Conservation (phyloP, 306 rosid genomes). For the Arachis stenosperma region DNA sequence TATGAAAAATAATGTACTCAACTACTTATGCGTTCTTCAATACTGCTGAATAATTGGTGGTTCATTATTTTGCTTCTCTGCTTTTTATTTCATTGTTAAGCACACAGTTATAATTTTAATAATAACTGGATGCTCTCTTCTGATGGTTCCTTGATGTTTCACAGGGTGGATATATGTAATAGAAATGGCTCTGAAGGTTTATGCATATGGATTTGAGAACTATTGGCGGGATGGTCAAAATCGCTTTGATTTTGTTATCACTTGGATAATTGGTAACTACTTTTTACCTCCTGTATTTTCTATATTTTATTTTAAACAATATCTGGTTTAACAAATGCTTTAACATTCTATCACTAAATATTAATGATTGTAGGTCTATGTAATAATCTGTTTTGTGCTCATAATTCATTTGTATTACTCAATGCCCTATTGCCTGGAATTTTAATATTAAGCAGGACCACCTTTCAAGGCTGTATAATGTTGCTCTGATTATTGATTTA, state of each 20-base stretch:
- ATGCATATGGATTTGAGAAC: conserved; percentile 81
- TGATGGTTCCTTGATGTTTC: conserved; percentile 41
- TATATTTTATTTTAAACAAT: conserved; percentile 20
- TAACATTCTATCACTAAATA: conserved; percentile 31
- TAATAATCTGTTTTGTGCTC: conserved; percentile 16
- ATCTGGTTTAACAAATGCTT: conserved; percentile 26
- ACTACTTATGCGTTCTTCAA: conserved; percentile 23
- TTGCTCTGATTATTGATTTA: conserved; percentile 36
- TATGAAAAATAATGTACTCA: conserved; percentile 11
- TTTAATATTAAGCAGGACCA: conserved; percentile 14
- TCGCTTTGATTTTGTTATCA: conserved; percentile 85
- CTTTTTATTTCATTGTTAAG: conserved; percentile 14
- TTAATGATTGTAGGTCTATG: conserved; percentile 1
- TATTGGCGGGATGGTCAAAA: conserved; percentile 98
- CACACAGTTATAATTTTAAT: not conserved
- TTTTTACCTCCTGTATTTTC: conserved; percentile 23
- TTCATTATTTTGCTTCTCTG: conserved; percentile 22
- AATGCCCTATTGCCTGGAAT: conserved; percentile 14
- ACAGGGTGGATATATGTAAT: conserved; percentile 93
- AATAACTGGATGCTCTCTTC: conserved; percentile 4
- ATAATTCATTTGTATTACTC: conserved; percentile 25
- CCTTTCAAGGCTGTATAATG: conserved; percentile 19
- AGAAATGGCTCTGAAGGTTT: conserved; percentile 88
- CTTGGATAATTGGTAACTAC: conserved; percentile 76
- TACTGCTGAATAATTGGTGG: conserved; percentile 18